These are phyloP conservation scores for Geotrichum bryndzae DNA, from an alignment of 1,139 yeast genomes.

Conservation along the genomic window DNA sequence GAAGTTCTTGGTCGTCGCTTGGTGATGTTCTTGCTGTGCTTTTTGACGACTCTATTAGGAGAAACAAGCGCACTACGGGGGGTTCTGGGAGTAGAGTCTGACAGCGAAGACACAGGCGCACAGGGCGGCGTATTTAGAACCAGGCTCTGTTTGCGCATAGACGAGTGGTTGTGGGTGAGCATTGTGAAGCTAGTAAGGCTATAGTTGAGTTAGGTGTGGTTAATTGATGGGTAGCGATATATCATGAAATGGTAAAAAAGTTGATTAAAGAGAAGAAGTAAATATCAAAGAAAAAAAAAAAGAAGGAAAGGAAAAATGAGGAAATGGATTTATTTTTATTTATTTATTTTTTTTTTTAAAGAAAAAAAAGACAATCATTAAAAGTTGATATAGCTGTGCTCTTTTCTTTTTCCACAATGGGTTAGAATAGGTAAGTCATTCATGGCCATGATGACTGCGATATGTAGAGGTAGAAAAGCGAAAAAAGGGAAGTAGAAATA, in stretches of 20 bases:
- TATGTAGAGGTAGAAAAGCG: not conserved
- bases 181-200: constrained; percentile 1
- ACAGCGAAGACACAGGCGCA: constrained; percentile 4
- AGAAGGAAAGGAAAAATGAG: not conserved
- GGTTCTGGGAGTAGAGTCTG: constrained; percentile 7
- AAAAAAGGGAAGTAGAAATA: not conserved
- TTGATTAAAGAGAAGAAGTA: not conserved
- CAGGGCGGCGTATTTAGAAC: constrained; percentile 4
- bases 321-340: not conserved
- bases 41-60: constrained; percentile 6
- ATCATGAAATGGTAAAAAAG: not conserved
- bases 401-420: not conserved
- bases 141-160: not conserved
- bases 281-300: not conserved
- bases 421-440: not conserved
- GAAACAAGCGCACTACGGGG: not conserved
- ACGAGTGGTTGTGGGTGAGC: constrained; percentile 5
- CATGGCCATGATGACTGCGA: not conserved
- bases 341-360: not conserved
- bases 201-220: not conserved
- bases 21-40: constrained; percentile 1
- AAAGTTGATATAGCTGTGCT: not conserved
- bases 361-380: not conserved
- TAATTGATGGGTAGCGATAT: not conserved
- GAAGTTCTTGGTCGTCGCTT: constrained; percentile 17